A percentile compares a stretch with the other conserved stretches of the same genome.
Conservation (phyloP, 805 yeast species). For the Barnettozyma californica region DNA sequence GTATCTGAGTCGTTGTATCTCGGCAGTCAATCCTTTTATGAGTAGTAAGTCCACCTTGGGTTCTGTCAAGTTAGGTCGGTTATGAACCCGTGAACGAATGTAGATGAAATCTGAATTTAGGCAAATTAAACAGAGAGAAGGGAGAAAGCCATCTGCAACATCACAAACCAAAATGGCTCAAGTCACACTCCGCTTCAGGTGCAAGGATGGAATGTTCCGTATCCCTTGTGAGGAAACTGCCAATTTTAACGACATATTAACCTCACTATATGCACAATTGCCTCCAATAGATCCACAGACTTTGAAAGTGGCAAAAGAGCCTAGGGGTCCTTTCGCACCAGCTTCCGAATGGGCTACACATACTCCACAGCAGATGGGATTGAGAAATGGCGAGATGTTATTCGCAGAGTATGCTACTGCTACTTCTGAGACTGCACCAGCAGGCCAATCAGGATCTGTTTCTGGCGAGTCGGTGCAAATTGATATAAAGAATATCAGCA, state of each 20-base stretch:
- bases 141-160: not conserved
- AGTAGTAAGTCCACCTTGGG: too few relatives aligned
- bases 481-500: too few relatives aligned
- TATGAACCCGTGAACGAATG: too few relatives aligned
- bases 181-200: constrained; percentile 57
- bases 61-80: too few relatives aligned
- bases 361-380: constrained; percentile 32
- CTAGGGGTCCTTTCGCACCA: constrained; percentile 23
- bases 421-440: not conserved
- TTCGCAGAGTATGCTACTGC: constrained; percentile 28
- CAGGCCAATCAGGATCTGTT: not conserved
- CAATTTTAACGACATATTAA: constrained; percentile 41
- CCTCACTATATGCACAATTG: constrained; percentile 28
- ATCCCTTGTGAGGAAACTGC: constrained; percentile 43
- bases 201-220: constrained; percentile 80
- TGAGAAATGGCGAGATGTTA: constrained; percentile 46
- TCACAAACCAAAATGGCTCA: not conserved
- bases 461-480: constrained; percentile 6
- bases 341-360: constrained; percentile 25
- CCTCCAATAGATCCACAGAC: constrained; percentile 23
- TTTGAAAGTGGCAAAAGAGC: constrained; percentile 22
- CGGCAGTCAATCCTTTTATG: too few relatives aligned
- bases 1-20: too few relatives aligned
- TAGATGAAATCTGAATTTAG: too few relatives aligned
- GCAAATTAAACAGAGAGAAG: too few relatives aligned